Base-by-base conservation (phyloP, 1,284 basidiomycete genomes). In the Serendipita sp. region DNA sequence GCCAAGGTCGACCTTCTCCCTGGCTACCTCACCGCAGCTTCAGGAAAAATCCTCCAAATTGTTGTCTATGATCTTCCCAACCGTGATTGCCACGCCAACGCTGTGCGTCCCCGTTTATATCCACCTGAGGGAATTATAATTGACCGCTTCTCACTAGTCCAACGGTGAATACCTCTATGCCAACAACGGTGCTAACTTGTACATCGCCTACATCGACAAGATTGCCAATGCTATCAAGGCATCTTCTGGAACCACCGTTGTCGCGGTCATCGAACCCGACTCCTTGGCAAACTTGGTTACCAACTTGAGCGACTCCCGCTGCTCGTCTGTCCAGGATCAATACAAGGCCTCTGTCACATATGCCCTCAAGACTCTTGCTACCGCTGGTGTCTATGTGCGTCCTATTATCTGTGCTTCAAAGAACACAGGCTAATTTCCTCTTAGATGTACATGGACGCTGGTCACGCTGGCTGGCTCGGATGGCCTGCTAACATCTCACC, bases 401-500 rank as follows among this genome's bases (percentile, higher is more conserved):
- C 74, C 83, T 65, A 81, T 66, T 45, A 17, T 8, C 15, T 8
- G 8, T 49, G 8, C 47, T n/a, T 49, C 17, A 15, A 13, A 6
- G 17, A 35, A 35, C 41, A 35, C 1, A 13, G 60, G 49, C 62
- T 60, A 13, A 30, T n/a, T 13, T 13, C 22, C 8, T 17, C 15
- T 66, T 61, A 66, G 61, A 62, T 67, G 12, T 67, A 66, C 61
- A 55, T 66, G 49, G 66, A 84, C 69, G 82, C 82, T 67, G 82
- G 82, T 44, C 82, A 84, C 67, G 82, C 81, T 60, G 82, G 82
- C 53, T 85, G 83, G 83, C 76, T 84, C 65, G 82, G 83, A 55
- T 84, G 82, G 82, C 73, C 81, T 65, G 81, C 82, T 58, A 85
- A 84, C 74, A 72, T 84, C 70, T 64, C 67, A 12, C 82, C 82